Percentiles rank a stretch among this genome's conserved stretches.
Conservation (phyloP, 805 yeast genomes). For the Blastobotrys robertii region DNA sequence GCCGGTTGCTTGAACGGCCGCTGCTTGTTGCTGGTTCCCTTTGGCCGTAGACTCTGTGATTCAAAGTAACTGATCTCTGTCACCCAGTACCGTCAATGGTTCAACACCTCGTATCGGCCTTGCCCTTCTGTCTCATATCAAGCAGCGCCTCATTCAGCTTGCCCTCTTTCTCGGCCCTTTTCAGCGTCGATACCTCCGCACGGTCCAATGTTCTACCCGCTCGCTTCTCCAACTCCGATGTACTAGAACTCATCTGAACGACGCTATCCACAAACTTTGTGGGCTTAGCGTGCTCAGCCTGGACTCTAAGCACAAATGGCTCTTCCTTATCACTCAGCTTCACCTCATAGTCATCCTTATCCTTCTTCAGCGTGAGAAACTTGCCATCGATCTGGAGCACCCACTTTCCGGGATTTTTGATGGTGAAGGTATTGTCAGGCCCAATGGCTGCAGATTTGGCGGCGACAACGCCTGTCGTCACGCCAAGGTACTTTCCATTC, state of each 20-base stretch:
- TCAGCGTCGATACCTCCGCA: conserved; percentile 16
- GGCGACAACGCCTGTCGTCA: conserved; percentile 15
- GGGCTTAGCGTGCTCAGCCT: conserved; percentile 15
- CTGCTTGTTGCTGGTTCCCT: too few relatives aligned
- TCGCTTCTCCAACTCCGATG: conserved; percentile 19
- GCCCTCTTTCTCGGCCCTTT: conserved; percentile 24
- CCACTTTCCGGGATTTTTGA: too few relatives aligned
- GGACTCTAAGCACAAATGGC: conserved; percentile 19
- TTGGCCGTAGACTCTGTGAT: too few relatives aligned
- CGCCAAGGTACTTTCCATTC: conserved; percentile 23
- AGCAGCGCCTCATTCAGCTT: conserved; percentile 31
- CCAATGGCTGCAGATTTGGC: conserved; percentile 29
- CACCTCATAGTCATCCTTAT: conserved; percentile 9
- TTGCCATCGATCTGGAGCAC: too few relatives aligned
- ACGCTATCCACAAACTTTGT: conserved; percentile 6
- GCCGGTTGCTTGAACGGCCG: too few relatives aligned
- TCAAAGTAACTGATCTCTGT: too few relatives aligned
- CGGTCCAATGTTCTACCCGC: conserved; percentile 20
- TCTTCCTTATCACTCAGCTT: conserved; percentile 9
- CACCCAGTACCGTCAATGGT: too few relatives aligned
- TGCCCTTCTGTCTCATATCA: conserved; percentile 22
- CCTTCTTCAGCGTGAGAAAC: too few relatives aligned
- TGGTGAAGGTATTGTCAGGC: conserved; percentile 20
- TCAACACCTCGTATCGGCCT: conserved; percentile 23
- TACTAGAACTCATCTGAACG: conserved; percentile 4